Evolutionary conservation across 225 moss, liverwort and hornwort species (phyloP), one percentile per base, ranked within the genome.

Genomic region (Marchantia polymorpha): DNA sequence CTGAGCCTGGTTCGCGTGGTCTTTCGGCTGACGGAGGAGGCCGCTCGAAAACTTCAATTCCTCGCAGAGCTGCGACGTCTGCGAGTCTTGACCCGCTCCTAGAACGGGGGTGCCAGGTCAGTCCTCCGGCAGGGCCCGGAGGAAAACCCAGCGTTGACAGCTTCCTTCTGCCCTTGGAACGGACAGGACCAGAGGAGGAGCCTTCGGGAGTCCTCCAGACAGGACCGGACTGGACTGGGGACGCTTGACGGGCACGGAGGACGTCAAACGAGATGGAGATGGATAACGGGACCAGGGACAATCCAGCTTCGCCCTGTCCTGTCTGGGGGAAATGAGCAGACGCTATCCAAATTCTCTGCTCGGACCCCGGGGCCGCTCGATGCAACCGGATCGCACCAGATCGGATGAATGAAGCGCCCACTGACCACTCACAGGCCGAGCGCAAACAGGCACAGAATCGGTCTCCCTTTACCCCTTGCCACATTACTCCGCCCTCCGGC

Each of bases 311-410:
- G 68, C 27, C 68, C 68, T 46, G 39, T 47, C 68, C 31, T 61
- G 9, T 10, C 6, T 22, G 39, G 31, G 39, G 68, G 46, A 69
- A 6, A 69, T 17, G 68, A 46, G 10, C 68, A 47, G 68, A 69
- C 68, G 68, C 68, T 69, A 69, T 69, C 68, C 68, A 17, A 46
- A 46, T 69, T 69, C 68, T 15, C 13, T 58, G 19, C 20, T 69
- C 65, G 25, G 8, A 11, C 65, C 11, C n/a, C 29, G 11, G 68
- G 25, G 8, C 27, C 65, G 27, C 65, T 65, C 27, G 68, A 46
- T 69, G 16, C 17, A 39, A 69, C 39, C 68, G 7, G 46, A 69
- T 66, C 66, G 15, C 30, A 66, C 29, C 30, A 12, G 30, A 69
- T 69, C 7, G 16, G 19, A 31, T 26, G 26, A 69, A 39, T 69